Evolutionary conservation across 495 filamentous ascomycete genomes (phyloP), one percentile per base, ranked within the genome.

Genomic region (Aspergillus biplanus): DNA sequence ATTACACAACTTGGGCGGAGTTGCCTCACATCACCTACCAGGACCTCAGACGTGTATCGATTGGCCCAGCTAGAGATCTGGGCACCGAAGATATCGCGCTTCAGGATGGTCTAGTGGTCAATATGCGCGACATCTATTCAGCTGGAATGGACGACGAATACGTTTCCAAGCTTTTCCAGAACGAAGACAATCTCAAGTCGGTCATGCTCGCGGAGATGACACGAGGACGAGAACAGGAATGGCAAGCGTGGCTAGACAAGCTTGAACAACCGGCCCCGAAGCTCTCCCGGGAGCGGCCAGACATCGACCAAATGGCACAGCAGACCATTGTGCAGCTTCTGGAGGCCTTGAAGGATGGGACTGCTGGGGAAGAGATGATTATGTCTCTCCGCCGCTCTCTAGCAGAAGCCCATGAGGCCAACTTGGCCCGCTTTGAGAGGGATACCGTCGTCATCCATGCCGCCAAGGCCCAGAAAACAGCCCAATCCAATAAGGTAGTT

Each of bases 161-260:
- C 18, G 46, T 49, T 18, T 49, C 46, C 13, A 15, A 49, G 15
- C 46, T 49, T 49, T 49, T 49, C 46, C 46, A 49, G 46, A 49
- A 49, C 15, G 46, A 49, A 49, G 46, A 49, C 18, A 49, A 49
- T 49, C 46, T 49, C 46, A 49, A 49, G 18, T 49, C 46, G 46
- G 46, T 49, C 46, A 49, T 49, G 46, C 46, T 49, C 2, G 46
- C 46, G 46, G 46, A 49, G 46, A 49, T 49, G 46, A 49, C 46
- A 21, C 46, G 46, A 49, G 46, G 46, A 8, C 12, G 46, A 18
- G 46, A 49, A 49, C 2, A 18, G 15, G 46, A 49, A 18, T 49
- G 46, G 46, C 12, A n/a, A 5, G 15, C 46, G 16, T 49, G 46
- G 46, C 18, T 49, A 16, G 18, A 49, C 46, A 49, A 49, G 46